A percentile compares a stretch with the other conserved stretches of the same genome.
These are phyloP conservation scores for Leishmania amazonensis DNA, from an alignment of 208 protist species.

Conservation along the genomic window DNA sequence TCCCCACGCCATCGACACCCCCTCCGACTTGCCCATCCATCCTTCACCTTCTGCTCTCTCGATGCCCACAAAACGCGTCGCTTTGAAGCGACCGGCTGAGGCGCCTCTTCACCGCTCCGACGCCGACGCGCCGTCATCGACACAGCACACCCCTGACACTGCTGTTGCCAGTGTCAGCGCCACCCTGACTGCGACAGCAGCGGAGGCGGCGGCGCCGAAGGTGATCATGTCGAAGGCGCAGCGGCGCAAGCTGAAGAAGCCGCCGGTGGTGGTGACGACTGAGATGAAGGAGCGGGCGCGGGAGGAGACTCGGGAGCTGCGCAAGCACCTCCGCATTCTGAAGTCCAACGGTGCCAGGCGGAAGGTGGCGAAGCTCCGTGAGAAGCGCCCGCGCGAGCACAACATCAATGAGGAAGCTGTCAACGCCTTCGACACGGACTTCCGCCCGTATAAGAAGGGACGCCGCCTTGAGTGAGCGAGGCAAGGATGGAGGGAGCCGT, in stretches of 20 bases:
- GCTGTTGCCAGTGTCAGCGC: constrained; percentile 2
- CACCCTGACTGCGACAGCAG: not conserved
- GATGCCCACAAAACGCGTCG: constrained; percentile 26
- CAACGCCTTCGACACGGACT: constrained; percentile 59
- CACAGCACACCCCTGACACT: not conserved
- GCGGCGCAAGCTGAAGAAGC: constrained; percentile 78
- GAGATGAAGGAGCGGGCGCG: constrained; percentile 80
- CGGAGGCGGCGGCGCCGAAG: constrained; percentile 36
- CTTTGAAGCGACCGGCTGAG: constrained; percentile 17
- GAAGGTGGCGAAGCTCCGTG: constrained; percentile 71
- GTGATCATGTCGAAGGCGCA: constrained; percentile 81
- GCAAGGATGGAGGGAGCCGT: not conserved
- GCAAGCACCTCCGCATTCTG: constrained; percentile 83
- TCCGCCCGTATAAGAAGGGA: constrained; percentile 68
- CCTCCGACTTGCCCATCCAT: not conserved
- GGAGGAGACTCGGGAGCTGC: constrained; percentile 80
- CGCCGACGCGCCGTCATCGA: not conserved
- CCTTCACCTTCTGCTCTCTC: not conserved
- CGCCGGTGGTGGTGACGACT: constrained; percentile 67
- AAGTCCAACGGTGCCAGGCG: constrained; percentile 88
- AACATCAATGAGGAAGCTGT: constrained; percentile 64
- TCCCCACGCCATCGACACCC: not conserved
- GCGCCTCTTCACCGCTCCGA: not conserved
- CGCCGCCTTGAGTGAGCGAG: constrained; percentile 58
- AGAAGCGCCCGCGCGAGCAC: constrained; percentile 76